Percentiles rank a stretch among this genome's conserved stretches.
Evolutionary conservation across 768 basidiomycete genomes (phyloP).

Genomic region (Boletus reticulatus): DNA sequence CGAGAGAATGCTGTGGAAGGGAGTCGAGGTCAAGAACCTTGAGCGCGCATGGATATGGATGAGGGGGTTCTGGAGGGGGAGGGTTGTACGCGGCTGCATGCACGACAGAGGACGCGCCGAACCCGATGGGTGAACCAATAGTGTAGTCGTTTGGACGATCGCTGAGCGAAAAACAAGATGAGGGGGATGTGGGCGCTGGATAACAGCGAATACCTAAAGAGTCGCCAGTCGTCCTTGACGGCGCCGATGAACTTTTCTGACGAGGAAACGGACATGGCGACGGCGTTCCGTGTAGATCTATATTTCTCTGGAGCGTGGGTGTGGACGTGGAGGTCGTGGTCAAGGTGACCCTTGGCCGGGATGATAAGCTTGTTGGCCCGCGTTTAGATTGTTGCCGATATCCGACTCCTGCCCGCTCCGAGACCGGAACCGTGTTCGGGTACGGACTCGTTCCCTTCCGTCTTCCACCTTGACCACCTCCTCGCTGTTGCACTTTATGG

Average conservation of each 20-base stretch:
- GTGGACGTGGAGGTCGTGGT: background rate
- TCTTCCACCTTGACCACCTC: background rate
- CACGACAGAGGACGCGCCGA: slow-evolving; percentile 90
- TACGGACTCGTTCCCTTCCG: background rate
- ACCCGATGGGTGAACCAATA: slow-evolving; percentile 78
- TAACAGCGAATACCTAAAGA: slow-evolving; percentile 58
- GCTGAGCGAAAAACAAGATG: slow-evolving; percentile 35
- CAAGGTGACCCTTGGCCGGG: background rate
- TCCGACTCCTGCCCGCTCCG: slow-evolving; percentile 12
- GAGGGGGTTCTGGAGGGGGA: slow-evolving; percentile 33
- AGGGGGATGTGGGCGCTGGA: background rate
- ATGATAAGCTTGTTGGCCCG: background rate
- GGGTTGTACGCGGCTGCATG: slow-evolving; percentile 71
- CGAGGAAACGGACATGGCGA: slow-evolving; percentile 18
- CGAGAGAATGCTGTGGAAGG: slow-evolving; percentile 67
- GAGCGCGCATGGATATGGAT: slow-evolving; percentile 65
- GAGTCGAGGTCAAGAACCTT: slow-evolving; percentile 89
- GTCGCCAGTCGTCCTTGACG: slow-evolving; percentile 79
- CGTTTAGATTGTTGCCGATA: background rate
- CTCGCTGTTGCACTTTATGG: slow-evolving; percentile 43
- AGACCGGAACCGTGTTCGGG: slow-evolving; percentile 21
- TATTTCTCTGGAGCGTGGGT: background rate
- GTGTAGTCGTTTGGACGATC: slow-evolving; percentile 71
- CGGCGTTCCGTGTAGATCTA: background rate
- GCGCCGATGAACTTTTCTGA: slow-evolving; percentile 64